A percentile compares a stretch with the other conserved stretches of the same genome.
phyloP scores from a whole-genome alignment of 257 asterid genomes.

The Mentha longifolia region DNA sequence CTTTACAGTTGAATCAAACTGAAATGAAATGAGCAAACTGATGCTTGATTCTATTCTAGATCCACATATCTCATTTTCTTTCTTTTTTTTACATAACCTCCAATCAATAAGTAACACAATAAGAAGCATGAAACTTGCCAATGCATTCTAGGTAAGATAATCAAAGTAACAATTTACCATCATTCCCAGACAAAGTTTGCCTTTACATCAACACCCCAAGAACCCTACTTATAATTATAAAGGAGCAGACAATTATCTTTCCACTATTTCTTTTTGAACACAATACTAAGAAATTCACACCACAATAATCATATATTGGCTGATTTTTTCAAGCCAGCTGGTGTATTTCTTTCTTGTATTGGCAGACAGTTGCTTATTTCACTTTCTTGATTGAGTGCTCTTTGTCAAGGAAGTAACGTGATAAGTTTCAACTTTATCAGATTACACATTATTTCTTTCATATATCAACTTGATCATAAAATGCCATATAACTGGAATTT shows the following conservation, averaged over 20 bases:
- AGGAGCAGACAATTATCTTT: constrained; percentile 4
- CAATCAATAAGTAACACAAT: not conserved
- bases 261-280: not conserved
- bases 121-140: not conserved
- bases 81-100: not conserved
- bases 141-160: constrained; percentile 5
- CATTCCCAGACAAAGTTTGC: not conserved
- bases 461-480: constrained; percentile 23
- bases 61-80: not conserved
- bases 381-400: constrained; percentile 15
- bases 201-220: constrained; percentile 2
- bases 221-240: not conserved
- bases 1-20: constrained; percentile 23
- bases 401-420: constrained; percentile 15
- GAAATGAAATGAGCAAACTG: constrained; percentile 16
- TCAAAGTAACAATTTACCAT: not conserved
- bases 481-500: constrained; percentile 17
- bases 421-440: constrained; percentile 27
- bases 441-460: constrained; percentile 11
- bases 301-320: constrained; percentile 8
- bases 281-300: not conserved
- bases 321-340: not conserved
- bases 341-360: constrained; percentile 1
- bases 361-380: constrained; percentile 6
- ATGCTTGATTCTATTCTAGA: not conserved